phyloP scores from a whole-genome alignment of 116 monocot genomes.

The Papilionanthe hybrid region DNA sequence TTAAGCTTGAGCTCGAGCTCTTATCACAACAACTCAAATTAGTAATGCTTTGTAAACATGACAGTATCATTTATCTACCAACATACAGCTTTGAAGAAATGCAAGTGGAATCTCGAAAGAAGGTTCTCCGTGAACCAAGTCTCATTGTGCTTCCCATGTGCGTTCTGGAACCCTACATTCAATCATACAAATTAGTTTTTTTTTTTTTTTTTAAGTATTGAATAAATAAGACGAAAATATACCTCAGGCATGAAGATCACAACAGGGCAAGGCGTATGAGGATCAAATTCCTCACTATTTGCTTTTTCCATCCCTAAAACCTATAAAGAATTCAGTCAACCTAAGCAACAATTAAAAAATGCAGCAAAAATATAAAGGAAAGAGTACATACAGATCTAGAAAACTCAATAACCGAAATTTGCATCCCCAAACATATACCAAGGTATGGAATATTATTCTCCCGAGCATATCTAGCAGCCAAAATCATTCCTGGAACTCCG shows the following conservation, averaged over 20 bases:
- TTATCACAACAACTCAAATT: too few species aligned
- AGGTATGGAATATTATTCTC: slow-evolving; percentile 66
- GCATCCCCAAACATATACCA: slow-evolving; percentile 40
- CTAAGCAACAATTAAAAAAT: neutral
- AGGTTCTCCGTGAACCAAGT: slow-evolving; percentile 53
- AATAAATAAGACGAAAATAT: slow-evolving; percentile 7
- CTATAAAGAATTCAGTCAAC: slow-evolving; percentile 13
- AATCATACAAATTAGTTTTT: neutral
- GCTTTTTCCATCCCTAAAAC: slow-evolving; percentile 53
- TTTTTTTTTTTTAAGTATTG: neutral
- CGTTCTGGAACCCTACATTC: slow-evolving; percentile 56
- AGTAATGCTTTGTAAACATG: neutral
- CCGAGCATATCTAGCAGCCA: slow-evolving; percentile 66
- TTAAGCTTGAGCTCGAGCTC: too few species aligned
- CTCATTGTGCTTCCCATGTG: slow-evolving; percentile 79
- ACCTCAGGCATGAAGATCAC: slow-evolving; percentile 80
- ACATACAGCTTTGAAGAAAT: slow-evolving; percentile 62
- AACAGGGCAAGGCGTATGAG: slow-evolving; percentile 36
- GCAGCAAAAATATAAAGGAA: neutral
- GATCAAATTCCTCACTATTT: slow-evolving; percentile 68
- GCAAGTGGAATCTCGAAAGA: slow-evolving; percentile 38
- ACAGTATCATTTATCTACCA: neutral
- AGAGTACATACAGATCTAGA: slow-evolving; percentile 45
- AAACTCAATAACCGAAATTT: slow-evolving; percentile 69
- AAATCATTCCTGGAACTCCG: slow-evolving; percentile 69